These are phyloP conservation scores for Toxoplasma gondii DNA, from an alignment of 169 alveolate genomes.

Conservation along the genomic window DNA sequence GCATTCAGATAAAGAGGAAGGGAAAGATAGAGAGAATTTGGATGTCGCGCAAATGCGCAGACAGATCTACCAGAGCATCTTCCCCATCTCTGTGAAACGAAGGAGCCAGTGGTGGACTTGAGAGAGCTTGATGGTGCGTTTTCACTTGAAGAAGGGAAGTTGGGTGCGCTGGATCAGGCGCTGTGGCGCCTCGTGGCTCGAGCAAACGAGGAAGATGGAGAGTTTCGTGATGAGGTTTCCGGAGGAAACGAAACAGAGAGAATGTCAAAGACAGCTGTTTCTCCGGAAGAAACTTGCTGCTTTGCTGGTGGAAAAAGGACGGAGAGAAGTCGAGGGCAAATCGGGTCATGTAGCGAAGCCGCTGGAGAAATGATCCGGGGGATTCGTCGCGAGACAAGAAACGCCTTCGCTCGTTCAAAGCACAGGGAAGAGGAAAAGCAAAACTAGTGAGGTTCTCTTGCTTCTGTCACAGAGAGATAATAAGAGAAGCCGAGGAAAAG, in stretches of 20 bases:
- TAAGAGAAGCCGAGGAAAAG: neutral
- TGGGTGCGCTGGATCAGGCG: neutral
- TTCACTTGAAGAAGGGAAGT: neutral
- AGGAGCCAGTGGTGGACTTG: neutral
- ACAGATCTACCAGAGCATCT: conserved; percentile 9
- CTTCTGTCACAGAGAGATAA: neutral
- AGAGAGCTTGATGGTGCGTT: neutral
- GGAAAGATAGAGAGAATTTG: neutral
- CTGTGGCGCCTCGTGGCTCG: neutral
- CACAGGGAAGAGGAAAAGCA: neutral
- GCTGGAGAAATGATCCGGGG: too few relatives aligned
- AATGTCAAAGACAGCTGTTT: neutral
- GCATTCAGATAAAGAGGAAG: neutral
- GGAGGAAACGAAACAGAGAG: neutral
- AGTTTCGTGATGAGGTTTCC: too few relatives aligned
- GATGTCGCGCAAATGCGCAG: neutral
- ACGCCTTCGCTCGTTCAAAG: too few relatives aligned
- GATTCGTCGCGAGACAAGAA: too few relatives aligned
- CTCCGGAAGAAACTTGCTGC: too few relatives aligned
- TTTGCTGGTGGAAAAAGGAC: neutral
- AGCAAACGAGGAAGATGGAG: too few relatives aligned
- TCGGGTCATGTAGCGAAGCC: neutral
- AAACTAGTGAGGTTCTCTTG: neutral
- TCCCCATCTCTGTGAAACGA: neutral
- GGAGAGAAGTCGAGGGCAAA: neutral